phyloP scores from a whole-genome alignment of 192 early-diverging fungal genomes.

The Rhizophagus clarus region DNA sequence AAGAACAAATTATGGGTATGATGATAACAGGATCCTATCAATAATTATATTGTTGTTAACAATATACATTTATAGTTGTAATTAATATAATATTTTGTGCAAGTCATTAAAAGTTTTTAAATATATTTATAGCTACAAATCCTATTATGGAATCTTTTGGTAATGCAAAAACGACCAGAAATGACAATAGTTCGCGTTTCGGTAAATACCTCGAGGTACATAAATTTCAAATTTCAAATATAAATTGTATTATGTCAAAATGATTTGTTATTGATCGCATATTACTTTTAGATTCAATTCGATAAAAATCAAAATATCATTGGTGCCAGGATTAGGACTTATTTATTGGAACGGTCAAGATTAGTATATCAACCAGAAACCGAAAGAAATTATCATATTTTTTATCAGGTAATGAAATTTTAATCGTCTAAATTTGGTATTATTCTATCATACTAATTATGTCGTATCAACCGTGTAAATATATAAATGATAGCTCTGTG shows the following conservation, averaged over 20 bases:
- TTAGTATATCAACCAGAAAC: slow-evolving; percentile 90
- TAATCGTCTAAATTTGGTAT: background rate
- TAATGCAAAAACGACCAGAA: slow-evolving; percentile 98
- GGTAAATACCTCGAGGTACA: slow-evolving; percentile 93
- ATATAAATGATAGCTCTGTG: slow-evolving; percentile 64
- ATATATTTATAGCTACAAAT: slow-evolving; percentile 76
- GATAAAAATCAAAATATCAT: slow-evolving; percentile 81
- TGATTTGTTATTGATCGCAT: background rate
- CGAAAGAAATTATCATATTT: slow-evolving; percentile 99
- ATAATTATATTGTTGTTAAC: background rate
- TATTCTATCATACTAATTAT: background rate
- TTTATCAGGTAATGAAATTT: slow-evolving; percentile 74
- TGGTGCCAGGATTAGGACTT: slow-evolving; percentile 94
- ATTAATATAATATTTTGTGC: too few relatives aligned
- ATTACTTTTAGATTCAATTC: slow-evolving; percentile 76
- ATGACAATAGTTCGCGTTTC: slow-evolving; percentile 98
- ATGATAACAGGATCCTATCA: background rate
- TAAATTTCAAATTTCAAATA: slow-evolving; percentile 20
- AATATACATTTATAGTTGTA: too few relatives aligned
- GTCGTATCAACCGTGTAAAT: background rate
- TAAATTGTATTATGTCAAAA: background rate
- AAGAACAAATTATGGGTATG: slow-evolving; percentile 77
- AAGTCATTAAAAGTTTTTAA: background rate
- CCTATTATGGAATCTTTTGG: slow-evolving; percentile 99
- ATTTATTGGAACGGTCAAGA: slow-evolving; percentile 94